Evolutionary conservation across 495 filamentous ascomycete species (phyloP).

Genomic region (Neurospora discreta): DNA sequence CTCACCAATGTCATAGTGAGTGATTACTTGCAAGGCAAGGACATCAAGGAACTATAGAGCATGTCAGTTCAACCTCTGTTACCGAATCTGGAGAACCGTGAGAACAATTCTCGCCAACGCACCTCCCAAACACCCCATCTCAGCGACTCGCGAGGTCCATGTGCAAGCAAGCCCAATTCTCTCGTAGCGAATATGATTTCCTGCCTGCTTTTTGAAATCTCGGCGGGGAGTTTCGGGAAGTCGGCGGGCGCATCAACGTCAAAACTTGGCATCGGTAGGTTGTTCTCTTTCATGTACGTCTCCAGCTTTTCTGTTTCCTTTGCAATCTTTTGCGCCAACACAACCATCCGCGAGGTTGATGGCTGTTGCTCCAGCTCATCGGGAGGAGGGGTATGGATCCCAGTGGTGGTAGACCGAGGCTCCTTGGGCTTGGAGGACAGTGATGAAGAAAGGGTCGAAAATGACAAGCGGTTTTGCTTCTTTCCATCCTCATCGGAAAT

Average conservation of each 20-base stretch:
- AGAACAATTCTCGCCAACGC: neutral
- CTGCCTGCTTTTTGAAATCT: slow-evolving; percentile 23
- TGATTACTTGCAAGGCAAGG: slow-evolving; percentile 26
- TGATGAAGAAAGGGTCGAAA: slow-evolving; percentile 10
- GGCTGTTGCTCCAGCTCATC: neutral
- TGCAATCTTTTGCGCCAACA: slow-evolving; percentile 27
- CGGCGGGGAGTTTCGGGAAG: slow-evolving; percentile 28
- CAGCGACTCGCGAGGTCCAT: slow-evolving; percentile 29
- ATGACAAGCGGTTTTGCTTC: slow-evolving; percentile 22
- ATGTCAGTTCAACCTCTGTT: neutral
- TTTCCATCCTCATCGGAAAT: slow-evolving; percentile 15
- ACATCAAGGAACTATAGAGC: slow-evolving; percentile 25
- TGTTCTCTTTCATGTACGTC: slow-evolving; percentile 26
- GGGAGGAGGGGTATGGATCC: neutral
- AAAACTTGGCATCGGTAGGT: slow-evolving; percentile 25
- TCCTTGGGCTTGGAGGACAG: slow-evolving; percentile 10
- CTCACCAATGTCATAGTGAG: slow-evolving; percentile 30
- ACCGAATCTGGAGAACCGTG: neutral
- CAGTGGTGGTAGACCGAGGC: neutral
- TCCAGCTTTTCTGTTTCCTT: slow-evolving; percentile 31
- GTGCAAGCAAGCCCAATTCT: slow-evolving; percentile 29
- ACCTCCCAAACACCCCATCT: slow-evolving; percentile 34
- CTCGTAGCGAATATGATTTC: slow-evolving; percentile 29
- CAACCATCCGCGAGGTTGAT: slow-evolving; percentile 23
- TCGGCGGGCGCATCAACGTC: slow-evolving; percentile 26